phyloP scores from a whole-genome alignment of 371 early-diverging fungal genomes.

The Amoeboaphelidium protococcarum region DNA sequence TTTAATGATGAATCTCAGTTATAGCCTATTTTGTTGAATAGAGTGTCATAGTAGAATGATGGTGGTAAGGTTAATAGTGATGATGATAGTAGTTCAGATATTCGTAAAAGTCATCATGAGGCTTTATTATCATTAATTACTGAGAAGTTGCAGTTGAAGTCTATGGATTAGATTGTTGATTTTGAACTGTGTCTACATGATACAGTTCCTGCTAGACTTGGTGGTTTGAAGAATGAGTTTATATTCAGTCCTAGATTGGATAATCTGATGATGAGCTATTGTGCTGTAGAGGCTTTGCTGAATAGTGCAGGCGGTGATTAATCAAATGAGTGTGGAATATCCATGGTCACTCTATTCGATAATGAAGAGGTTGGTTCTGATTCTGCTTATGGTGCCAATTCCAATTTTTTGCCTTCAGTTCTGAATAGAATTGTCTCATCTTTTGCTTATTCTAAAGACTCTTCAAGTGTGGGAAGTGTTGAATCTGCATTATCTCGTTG shows the following conservation, averaged over 20 bases:
- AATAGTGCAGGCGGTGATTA: constrained; percentile 12
- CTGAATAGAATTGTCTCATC: constrained; percentile 2
- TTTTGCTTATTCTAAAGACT: constrained; percentile 12
- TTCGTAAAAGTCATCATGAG: background rate
- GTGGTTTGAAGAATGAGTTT: constrained; percentile 70
- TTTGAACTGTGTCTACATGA: constrained; percentile 86
- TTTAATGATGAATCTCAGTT: constrained; percentile 86
- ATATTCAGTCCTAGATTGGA: constrained; percentile 79
- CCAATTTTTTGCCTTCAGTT: constrained; percentile 29
- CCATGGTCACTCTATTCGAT: constrained; percentile 72
- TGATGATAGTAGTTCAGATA: background rate
- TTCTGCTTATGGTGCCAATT: constrained; percentile 86
- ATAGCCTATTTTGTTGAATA: constrained; percentile 40
- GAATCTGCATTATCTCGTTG: background rate
- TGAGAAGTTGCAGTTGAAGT: background rate
- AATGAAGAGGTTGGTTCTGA: constrained; percentile 92
- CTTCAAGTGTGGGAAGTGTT: background rate
- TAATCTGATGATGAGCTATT: constrained; percentile 79
- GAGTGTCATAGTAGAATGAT: background rate
- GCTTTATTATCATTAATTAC: constrained; percentile 1
- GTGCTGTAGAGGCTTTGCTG: constrained; percentile 28
- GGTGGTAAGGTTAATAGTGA: background rate
- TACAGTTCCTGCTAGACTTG: constrained; percentile 48
- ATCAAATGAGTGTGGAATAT: constrained; percentile 40
- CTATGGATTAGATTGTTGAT: constrained; percentile 15